Base-by-base conservation (phyloP, 495 filamentous ascomycete genomes). In the Penicillium maclennaniae region DNA sequence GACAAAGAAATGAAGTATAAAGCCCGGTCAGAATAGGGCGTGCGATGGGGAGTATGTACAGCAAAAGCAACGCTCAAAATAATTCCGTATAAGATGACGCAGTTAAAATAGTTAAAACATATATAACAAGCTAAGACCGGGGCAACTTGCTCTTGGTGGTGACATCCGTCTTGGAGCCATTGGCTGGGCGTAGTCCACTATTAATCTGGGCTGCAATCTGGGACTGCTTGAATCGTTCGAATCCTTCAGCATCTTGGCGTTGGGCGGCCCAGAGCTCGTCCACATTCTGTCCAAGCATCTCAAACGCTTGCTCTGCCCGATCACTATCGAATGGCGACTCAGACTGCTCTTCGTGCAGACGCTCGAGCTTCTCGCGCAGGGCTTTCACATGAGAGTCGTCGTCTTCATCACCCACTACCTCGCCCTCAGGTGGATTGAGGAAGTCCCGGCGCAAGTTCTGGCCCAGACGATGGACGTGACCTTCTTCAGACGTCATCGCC, bases 401-500 rank as follows among this genome's bases (percentile, higher is more conserved):
- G 40, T 75, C 72, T 44, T 76, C 69, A 5, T 69, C 63, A 14
- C 28, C 40, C 0, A 52, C 56, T 7, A 60, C 60, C 28, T 70
- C 60, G 47, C 70, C 65, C 9, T 74, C 60, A 3, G 69, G 65
- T 7, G 77, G 72, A 16, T 74, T 72, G 23, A 86, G 67, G 60
- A 88, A 79, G 47, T 88, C 88, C 2, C 84, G 82, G 17, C 89
- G 84, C 52, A 96, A 78, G 54, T 86, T 82, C 62, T 95, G 89
- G 15, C 90, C 89, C 10, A 91, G 82, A 20, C 91, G 87, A 60
- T 95, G 87, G 54, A 92, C 82, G 36, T 86, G 87, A 42, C 88
- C 93, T 79, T 98, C 93, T 71, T 98, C 93, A 41, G 89, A 80
- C 10, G 87, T 84, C 44, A 92, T 83, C 20, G 85, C 87, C 45